Conservation (phyloP, 1,284 basidiomycete species). For the Cutaneotrichosporon mucoides region DNA sequence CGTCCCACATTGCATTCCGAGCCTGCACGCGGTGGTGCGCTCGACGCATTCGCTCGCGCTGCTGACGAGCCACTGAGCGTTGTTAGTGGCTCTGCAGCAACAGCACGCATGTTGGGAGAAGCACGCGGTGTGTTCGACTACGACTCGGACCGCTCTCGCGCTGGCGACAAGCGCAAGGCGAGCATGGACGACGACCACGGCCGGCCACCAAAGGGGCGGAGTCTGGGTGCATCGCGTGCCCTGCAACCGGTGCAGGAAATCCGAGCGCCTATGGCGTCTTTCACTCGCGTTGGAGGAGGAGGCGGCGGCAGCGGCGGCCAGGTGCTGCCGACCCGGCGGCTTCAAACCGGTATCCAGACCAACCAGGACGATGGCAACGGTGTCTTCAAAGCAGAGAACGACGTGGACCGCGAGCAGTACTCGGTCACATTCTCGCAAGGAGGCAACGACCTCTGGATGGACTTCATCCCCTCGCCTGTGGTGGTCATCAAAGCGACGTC, state of each 20-base stretch:
- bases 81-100: constrained; percentile 21
- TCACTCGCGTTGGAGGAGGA: background rate
- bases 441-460: constrained; percentile 76
- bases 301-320: constrained; percentile 2
- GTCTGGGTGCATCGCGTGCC: constrained; percentile 22
- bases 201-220: constrained; percentile 20
- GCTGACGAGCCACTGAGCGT: constrained; percentile 35
- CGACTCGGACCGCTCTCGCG: constrained; percentile 18
- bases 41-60: constrained; percentile 30
- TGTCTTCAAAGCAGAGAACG: constrained; percentile 64
- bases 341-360: constrained; percentile 34
- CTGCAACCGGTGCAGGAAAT: constrained; percentile 30
- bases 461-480: constrained; percentile 71
- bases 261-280: constrained; percentile 20
- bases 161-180: constrained; percentile 33
- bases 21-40: constrained; percentile 5
- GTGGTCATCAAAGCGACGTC: constrained; percentile 63
- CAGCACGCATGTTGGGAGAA: constrained; percentile 19
- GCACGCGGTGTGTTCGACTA: constrained; percentile 23
- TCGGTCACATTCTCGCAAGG: constrained; percentile 49
- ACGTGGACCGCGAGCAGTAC: constrained; percentile 54
- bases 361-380: constrained; percentile 23
- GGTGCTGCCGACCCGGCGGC: constrained; percentile 18
- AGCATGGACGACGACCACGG: constrained; percentile 15
- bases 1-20: background rate